A percentile compares a stretch with the other conserved stretches of the same genome.
Evolutionary conservation across 768 basidiomycete genomes (phyloP).

Genomic region (Suillus ampliporus): DNA sequence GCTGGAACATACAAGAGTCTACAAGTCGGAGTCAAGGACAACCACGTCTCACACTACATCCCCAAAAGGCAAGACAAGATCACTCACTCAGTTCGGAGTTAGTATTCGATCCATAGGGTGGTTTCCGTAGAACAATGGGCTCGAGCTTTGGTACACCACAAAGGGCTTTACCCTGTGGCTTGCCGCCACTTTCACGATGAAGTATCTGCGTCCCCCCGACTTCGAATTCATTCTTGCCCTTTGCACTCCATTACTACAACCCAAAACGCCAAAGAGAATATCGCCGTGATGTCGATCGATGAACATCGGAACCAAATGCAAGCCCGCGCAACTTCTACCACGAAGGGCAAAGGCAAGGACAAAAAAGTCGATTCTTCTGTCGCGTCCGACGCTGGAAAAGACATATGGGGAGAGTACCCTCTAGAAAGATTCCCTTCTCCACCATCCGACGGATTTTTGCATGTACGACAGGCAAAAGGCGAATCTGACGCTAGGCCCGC

Average conservation of each 20-base stretch:
- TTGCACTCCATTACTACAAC: not conserved
- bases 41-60: too few relatives aligned
- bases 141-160: too few relatives aligned
- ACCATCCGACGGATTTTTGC: too few relatives aligned
- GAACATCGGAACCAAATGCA: not conserved
- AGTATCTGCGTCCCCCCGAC: not conserved
- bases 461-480: too few relatives aligned
- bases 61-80: too few relatives aligned
- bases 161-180: too few relatives aligned
- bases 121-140: too few relatives aligned
- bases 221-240: not conserved
- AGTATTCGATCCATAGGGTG: too few relatives aligned
- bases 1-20: too few relatives aligned
- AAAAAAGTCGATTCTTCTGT: not conserved
- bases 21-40: too few relatives aligned
- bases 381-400: not conserved
- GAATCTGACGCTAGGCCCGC: constrained; percentile 17
- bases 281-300: not conserved
- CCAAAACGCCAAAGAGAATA: not conserved
- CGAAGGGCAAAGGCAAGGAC: constrained; percentile 11
- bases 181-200: not conserved
- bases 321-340: not conserved
- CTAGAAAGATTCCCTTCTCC: constrained; percentile 34
- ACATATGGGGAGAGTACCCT: constrained; percentile 26
- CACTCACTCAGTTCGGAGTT: too few relatives aligned